Evolutionary conservation across 2,329 filamentous ascomycete genomes (phyloP).

Genomic region (Zasmidium angulare): DNA sequence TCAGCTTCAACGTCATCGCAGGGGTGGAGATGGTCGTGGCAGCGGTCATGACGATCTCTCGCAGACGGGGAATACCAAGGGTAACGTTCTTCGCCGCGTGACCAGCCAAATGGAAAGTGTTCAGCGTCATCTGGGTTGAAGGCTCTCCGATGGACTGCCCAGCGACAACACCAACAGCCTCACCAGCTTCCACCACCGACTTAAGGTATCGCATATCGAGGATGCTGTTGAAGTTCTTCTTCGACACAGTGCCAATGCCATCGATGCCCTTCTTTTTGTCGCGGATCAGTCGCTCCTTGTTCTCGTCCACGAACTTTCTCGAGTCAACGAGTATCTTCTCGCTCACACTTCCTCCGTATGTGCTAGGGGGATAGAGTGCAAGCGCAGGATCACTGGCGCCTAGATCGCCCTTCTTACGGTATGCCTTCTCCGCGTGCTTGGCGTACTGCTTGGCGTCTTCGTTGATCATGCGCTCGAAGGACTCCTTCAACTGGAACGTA

Average conservation of each 20-base stretch:
- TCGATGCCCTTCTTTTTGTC: slow-evolving; percentile 58
- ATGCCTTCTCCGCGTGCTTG: slow-evolving; percentile 72
- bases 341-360: slow-evolving; percentile 80
- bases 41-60: slow-evolving; percentile 98
- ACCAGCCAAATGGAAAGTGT: slow-evolving; percentile 99
- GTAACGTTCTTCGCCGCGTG: slow-evolving; percentile 99
- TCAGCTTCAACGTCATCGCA: slow-evolving; percentile 79
- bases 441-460: slow-evolving; percentile 65
- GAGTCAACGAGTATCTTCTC: slow-evolving; percentile 77
- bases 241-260: slow-evolving; percentile 45
- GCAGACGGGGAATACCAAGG: slow-evolving; percentile 90
- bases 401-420: slow-evolving; percentile 68
- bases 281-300: slow-evolving; percentile 61
- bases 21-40: slow-evolving; percentile 87
- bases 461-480: slow-evolving; percentile 57
- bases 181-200: slow-evolving; percentile 89
- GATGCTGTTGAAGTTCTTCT: slow-evolving; percentile 78
- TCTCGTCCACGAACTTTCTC: slow-evolving; percentile 74
- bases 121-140: slow-evolving; percentile 98
- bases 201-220: slow-evolving; percentile 91
- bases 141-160: slow-evolving; percentile 96
- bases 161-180: slow-evolving; percentile 94
- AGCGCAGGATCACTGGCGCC: slow-evolving; percentile 74
- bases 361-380: slow-evolving; percentile 70
- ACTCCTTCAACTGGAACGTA: slow-evolving; percentile 65